Percentiles rank a stretch among this genome's conserved stretches.
Conservation (phyloP, 768 basidiomycete genomes). For the Lactarius psammicola region DNA sequence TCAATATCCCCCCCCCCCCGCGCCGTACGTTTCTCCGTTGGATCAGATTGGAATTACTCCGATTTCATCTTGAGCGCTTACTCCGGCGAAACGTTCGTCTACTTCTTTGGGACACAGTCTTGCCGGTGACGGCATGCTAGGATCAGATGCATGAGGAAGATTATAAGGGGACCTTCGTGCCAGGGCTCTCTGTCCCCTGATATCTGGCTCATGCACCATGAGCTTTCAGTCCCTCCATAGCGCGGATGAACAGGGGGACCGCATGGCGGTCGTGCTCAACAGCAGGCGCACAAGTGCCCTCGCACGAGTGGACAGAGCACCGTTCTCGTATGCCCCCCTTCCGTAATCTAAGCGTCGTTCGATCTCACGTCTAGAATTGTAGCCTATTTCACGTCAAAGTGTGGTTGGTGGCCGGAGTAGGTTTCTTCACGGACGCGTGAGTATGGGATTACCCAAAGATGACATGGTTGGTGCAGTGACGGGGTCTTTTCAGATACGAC, state of each 20-base stretch:
- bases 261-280: conserved; percentile 46
- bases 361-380: not conserved
- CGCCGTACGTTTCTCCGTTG: not conserved
- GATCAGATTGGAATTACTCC: not conserved
- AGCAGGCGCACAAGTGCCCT: conserved; percentile 78
- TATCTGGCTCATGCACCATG: conserved; percentile 12
- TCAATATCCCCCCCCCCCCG: not conserved
- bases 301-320: conserved; percentile 83
- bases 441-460: conserved; percentile 26
- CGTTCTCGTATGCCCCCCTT: conserved; percentile 65
- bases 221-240: conserved; percentile 16
- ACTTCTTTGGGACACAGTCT: not conserved
- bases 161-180: conserved; percentile 7
- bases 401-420: conserved; percentile 60
- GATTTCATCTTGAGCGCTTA: not conserved
- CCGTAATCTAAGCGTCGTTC: not conserved
- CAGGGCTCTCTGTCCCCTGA: not conserved
- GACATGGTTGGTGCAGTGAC: not conserved
- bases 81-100: conserved; percentile 11
- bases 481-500: conserved; percentile 52
- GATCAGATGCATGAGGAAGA: not conserved
- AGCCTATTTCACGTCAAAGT: conserved; percentile 54
- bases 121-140: conserved; percentile 12
- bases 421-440: conserved; percentile 88
- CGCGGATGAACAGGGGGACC: not conserved